Base-by-base conservation (phyloP, 305 asterid species). In the Fraxinus xanthoxyloides region DNA sequence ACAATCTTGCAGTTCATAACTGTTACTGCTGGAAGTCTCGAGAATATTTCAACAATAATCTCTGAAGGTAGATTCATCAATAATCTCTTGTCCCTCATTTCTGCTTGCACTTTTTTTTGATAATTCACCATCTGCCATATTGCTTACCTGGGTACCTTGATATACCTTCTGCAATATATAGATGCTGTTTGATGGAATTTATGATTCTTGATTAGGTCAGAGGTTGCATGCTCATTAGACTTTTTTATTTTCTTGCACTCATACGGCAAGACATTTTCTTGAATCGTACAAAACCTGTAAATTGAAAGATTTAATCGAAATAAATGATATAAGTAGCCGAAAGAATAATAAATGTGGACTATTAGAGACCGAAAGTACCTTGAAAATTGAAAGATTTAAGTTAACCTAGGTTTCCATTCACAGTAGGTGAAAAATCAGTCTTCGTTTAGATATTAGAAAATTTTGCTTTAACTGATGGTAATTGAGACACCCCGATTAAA, bases 21-120 rank as follows among this genome's bases (percentile, higher is more conserved):
- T 46, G 82, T 36, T 61, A 79, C 77, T 19, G 80, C 10, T 1
- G 91, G 88, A 75, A 89, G 83, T 76, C 91, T 85, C 30, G 89
- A 76, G 15, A 92, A 86, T n/a, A 90, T 87, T 38, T 85, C 73
- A 19, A 61, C 36, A 67, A n/a, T 81, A 76, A 86, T 75, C 46
- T 87, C 85, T 46, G 88, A 51, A 70, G 92, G 91, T n/a, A 91
- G 83, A 83, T 82, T 76, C 32, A 69, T 34, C 30, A 89, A 80
- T 32, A 77, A 77, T 7, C n/a, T 56, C 35, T 79, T 82, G 21
- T 73, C 30, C 4, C 30, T 61, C 31, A 23, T 23, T 61, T 54
- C 19, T 54, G 23, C 24, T n/a, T 54, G 7, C 24, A 54, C 24
- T 5, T 54, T n/a, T n/a, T 5, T 54, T n/a, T 54, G 65, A 54